phyloP scores from a whole-genome alignment of 371 early-diverging fungal species.

The Choanephora cucurbitarum region DNA sequence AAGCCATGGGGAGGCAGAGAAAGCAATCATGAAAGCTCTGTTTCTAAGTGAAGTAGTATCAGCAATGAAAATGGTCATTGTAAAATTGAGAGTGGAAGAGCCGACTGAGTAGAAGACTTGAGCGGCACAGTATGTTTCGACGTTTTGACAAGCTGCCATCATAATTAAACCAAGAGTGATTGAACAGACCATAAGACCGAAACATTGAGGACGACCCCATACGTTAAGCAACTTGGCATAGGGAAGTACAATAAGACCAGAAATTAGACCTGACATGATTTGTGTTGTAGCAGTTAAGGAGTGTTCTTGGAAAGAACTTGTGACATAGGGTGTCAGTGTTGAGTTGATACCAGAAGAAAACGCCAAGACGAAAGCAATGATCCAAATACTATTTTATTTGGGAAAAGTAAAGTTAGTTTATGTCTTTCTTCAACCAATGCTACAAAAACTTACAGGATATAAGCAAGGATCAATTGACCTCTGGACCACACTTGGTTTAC shows the following conservation, averaged over 20 bases:
- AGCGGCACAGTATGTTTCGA: slow-evolving; percentile 21
- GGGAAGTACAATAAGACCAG: slow-evolving; percentile 19
- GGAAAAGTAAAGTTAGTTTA: neutral
- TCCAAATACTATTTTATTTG: slow-evolving; percentile 12
- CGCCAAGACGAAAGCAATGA: slow-evolving; percentile 17
- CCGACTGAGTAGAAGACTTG: slow-evolving; percentile 23
- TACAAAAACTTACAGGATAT: slow-evolving; percentile 10
- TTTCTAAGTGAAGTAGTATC: slow-evolving; percentile 26
- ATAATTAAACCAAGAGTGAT: slow-evolving; percentile 23
- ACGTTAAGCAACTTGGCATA: slow-evolving; percentile 19
- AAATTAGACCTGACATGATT: slow-evolving; percentile 21
- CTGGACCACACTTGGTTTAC: slow-evolving; percentile 16
- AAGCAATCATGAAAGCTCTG: slow-evolving; percentile 25
- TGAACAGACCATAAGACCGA: slow-evolving; percentile 17
- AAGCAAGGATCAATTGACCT: slow-evolving; percentile 15
- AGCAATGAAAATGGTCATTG: slow-evolving; percentile 24
- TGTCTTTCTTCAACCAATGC: too few species aligned
- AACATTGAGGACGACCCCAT: slow-evolving; percentile 23
- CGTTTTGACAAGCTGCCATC: slow-evolving; percentile 24
- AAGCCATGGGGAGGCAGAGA: slow-evolving; percentile 21
- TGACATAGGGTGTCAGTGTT: slow-evolving; percentile 20
- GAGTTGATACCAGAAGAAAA: slow-evolving; percentile 16
- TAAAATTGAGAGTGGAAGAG: slow-evolving; percentile 7
- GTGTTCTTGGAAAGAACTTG: slow-evolving; percentile 13
- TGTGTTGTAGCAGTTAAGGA: slow-evolving; percentile 22